Base-by-base conservation (phyloP, 2,329 filamentous ascomycete genomes). In the Colletotrichum cereale region DNA sequence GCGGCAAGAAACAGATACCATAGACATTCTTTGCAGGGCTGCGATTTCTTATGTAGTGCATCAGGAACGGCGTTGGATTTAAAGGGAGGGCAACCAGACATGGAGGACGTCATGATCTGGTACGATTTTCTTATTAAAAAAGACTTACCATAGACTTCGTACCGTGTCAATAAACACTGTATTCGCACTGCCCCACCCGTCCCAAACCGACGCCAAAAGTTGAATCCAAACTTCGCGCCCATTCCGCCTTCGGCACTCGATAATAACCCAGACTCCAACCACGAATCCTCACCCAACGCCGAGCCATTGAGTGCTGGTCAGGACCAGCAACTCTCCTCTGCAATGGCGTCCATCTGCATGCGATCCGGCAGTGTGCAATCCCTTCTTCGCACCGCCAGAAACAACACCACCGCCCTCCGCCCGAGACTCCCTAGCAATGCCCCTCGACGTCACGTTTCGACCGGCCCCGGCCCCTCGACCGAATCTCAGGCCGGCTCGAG, bases 291-390 rank as follows among this genome's bases (percentile, higher is more conserved):
- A 29, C 48, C 58, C 70, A 68, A 67, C 71, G 61, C 65, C 66
- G 72, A 75, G 76, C 79, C 77, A 80, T 79, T 81, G 79, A 79
- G 75, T 75, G 76, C 78, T 78, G 78, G 80, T 74, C 67, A 60
- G 60, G 75, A 73, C 75, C 76, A 73, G 78, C 68, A 67, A 69
- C 72, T 72, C 61, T 71, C 66, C 56, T 69, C 63, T 62, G 76
- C 66, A 48, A 82, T 82, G 80, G 78, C 79, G 42, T 74, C 76
- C 62, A 73, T 77, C n/a, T 76, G 74, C 53, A 72, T 79, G 21
- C 73, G 78, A 61, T 75, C 75, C 47, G 75, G 75, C 62, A 76
- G 74, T 55, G 67, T 74, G 24, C 75, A 78, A 56, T 66, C 56
- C 42, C 62, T 73, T n/a, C 66, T 80, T 14, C 76, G 77, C 31